These are phyloP conservation scores for Cryptococcus sp. DNA, from an alignment of 1,284 basidiomycete genomes.

Conservation along the genomic window DNA sequence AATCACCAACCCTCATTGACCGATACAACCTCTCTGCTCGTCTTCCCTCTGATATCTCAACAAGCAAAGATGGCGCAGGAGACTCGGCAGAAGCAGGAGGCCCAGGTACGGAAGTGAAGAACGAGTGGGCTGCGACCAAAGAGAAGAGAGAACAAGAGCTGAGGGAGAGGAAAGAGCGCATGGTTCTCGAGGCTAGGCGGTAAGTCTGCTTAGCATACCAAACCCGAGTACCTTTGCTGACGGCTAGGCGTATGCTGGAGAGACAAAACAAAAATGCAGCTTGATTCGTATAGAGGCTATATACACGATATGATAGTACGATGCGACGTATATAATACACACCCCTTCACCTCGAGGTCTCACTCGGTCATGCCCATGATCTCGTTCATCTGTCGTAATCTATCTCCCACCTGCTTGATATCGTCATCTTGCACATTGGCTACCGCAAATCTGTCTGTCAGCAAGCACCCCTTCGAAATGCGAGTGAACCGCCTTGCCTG, in stretches of 20 bases:
- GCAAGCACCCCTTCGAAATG: not conserved
- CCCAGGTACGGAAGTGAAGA: not conserved
- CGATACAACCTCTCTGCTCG: constrained; percentile 26
- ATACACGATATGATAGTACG: not conserved
- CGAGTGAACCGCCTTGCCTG: constrained; percentile 38
- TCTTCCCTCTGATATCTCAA: constrained; percentile 13
- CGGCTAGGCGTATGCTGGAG: constrained; percentile 33
- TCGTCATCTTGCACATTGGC: constrained; percentile 69
- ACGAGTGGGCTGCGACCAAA: constrained; percentile 36
- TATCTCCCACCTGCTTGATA: constrained; percentile 56
- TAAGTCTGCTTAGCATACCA: constrained; percentile 23
- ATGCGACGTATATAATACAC: too few species aligned
- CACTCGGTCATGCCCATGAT: constrained; percentile 20
- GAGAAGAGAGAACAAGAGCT: constrained; percentile 38
- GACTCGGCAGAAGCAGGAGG: not conserved
- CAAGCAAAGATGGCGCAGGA: constrained; percentile 22
- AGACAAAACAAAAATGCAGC: constrained; percentile 17
- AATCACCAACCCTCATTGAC: constrained; percentile 30
- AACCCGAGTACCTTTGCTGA: constrained; percentile 1
- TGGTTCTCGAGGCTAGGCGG: constrained; percentile 42
- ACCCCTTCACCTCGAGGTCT: too few species aligned
- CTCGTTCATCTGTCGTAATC: constrained; percentile 52
- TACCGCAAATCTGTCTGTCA: constrained; percentile 58
- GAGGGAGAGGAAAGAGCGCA: constrained; percentile 40
- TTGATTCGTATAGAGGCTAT: not conserved